These are phyloP conservation scores for Trichoderma sp. DNA, from an alignment of 2,329 filamentous ascomycete species.

Conservation along the genomic window DNA sequence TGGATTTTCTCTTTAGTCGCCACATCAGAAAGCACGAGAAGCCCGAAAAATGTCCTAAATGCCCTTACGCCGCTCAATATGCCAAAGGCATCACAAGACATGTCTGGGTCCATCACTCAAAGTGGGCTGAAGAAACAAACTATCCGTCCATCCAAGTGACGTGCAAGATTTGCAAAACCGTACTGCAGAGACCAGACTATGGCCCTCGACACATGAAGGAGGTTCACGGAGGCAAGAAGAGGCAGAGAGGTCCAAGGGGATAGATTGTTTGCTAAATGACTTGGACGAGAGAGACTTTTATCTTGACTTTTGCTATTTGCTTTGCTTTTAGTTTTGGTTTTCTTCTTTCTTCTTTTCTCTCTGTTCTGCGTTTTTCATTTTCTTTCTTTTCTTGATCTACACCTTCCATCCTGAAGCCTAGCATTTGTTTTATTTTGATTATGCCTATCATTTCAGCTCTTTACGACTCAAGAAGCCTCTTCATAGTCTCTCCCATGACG, in stretches of 20 bases:
- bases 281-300: not conserved
- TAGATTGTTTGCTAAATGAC: not conserved
- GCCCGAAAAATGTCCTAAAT: slow-evolving; percentile 6
- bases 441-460: not conserved
- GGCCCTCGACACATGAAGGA: slow-evolving; percentile 14
- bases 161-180: not conserved
- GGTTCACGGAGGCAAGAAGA: slow-evolving; percentile 3
- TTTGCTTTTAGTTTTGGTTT: not conserved
- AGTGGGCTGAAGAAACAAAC: slow-evolving; percentile 8
- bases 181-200: slow-evolving; percentile 13
- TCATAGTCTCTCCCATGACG: slow-evolving; percentile 42
- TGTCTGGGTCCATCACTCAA: slow-evolving; percentile 9
- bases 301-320: not conserved
- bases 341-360: not conserved
- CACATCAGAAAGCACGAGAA: slow-evolving; percentile 14
- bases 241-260: slow-evolving; percentile 16
- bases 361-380: not conserved
- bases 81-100: slow-evolving; percentile 8
- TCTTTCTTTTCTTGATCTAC: not conserved
- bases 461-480: slow-evolving; percentile 32
- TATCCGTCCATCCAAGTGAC: not conserved
- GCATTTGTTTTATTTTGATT: not conserved
- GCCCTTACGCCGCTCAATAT: not conserved
- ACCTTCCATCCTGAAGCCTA: not conserved
- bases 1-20: not conserved